A percentile compares a stretch with the other conserved stretches of the same genome.
Conservation (phyloP, 768 basidiomycete genomes). For the Suillus cothurnatus region DNA sequence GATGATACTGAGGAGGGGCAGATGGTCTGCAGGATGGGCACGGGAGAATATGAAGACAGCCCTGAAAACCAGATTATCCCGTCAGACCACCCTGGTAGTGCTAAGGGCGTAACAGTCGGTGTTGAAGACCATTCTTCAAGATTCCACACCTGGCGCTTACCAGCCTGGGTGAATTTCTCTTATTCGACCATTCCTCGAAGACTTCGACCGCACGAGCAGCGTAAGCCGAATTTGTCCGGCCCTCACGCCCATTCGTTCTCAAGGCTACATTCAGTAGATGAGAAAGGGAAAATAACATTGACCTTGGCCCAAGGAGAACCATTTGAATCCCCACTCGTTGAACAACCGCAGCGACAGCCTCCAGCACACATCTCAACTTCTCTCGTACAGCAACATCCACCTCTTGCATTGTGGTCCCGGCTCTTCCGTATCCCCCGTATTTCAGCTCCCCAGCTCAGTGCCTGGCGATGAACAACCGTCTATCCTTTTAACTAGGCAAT, state of each 20-base stretch:
- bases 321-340: not conserved
- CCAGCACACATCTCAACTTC: slow-evolving; percentile 24
- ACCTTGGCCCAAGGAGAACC: not conserved
- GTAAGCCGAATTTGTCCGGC: slow-evolving; percentile 56
- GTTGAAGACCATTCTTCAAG: slow-evolving; percentile 18
- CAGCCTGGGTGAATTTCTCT: slow-evolving; percentile 57
- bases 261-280: slow-evolving; percentile 25
- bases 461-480: slow-evolving; percentile 8
- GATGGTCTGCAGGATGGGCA: slow-evolving; percentile 35
- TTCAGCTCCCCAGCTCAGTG: slow-evolving; percentile 7
- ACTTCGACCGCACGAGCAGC: slow-evolving; percentile 38
- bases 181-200: slow-evolving; percentile 53
- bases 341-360: not conserved
- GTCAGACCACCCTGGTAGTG: not conserved
- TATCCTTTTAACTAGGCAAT: slow-evolving; percentile 7
- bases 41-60: not conserved
- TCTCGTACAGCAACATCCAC: slow-evolving; percentile 48
- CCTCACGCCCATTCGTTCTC: slow-evolving; percentile 33
- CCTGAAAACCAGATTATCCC: not conserved
- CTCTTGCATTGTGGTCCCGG: slow-evolving; percentile 50
- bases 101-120: not conserved
- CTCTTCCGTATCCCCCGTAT: slow-evolving; percentile 4
- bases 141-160: slow-evolving; percentile 53
- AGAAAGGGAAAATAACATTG: not conserved
- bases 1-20: slow-evolving; percentile 68